Evolutionary conservation across 805 yeast genomes (phyloP).

Genomic region (Maudiozyma turicensis): DNA sequence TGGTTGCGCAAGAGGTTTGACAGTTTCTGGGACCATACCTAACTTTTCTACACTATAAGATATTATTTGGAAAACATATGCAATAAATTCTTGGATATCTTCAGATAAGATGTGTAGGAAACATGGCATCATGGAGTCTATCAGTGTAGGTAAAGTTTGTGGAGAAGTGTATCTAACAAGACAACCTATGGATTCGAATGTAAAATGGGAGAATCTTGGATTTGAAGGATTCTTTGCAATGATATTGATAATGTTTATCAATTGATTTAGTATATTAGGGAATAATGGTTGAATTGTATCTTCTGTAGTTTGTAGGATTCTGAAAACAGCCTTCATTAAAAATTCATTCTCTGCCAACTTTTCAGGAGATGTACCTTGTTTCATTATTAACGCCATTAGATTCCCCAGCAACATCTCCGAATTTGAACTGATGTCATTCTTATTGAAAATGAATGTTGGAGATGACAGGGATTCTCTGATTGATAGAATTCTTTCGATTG

Average conservation of each 20-base stretch:
- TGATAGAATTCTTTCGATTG: slow-evolving; percentile 79
- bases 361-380: slow-evolving; percentile 61
- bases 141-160: slow-evolving; percentile 23
- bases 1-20: slow-evolving; percentile 63
- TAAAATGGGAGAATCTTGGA: slow-evolving; percentile 84
- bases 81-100: slow-evolving; percentile 90
- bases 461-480: slow-evolving; percentile 49
- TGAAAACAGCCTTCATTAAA: slow-evolving; percentile 78
- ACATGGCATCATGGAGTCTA: slow-evolving; percentile 51
- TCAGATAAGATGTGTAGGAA: slow-evolving; percentile 58
- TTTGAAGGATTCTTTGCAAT: slow-evolving; percentile 89
- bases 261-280: slow-evolving; percentile 45
- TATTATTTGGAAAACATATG: slow-evolving; percentile 85
- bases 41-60: slow-evolving; percentile 59
- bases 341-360: slow-evolving; percentile 93
- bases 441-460: slow-evolving; percentile 53
- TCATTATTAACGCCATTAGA: slow-evolving; percentile 57
- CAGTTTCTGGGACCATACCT: slow-evolving; percentile 51
- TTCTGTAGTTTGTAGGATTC: slow-evolving; percentile 66
- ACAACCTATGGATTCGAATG: slow-evolving; percentile 81
- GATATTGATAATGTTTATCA: slow-evolving; percentile 56
- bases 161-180: slow-evolving; percentile 45
- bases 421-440: slow-evolving; percentile 59
- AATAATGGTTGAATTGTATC: slow-evolving; percentile 45
- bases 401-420: slow-evolving; percentile 52